A percentile compares a stretch with the other conserved stretches of the same genome.
Evolutionary conservation across 345 rosid genomes (phyloP).

Genomic region (Hirschfeldia incana): DNA sequence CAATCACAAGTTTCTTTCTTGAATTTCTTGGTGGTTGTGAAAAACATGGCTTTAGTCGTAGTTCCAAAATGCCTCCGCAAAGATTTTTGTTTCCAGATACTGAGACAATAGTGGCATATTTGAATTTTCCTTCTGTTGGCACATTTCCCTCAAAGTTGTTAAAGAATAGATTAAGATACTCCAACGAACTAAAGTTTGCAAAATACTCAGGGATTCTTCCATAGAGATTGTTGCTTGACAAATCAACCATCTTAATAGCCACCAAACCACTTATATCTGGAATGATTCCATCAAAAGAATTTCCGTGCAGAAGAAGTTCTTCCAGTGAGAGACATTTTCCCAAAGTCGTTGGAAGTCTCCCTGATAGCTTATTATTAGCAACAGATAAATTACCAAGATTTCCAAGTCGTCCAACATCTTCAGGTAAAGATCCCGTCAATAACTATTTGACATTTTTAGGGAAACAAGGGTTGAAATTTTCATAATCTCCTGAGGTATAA

Average conservation of each 20-base stretch:
- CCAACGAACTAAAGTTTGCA: background rate
- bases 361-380: background rate
- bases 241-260: background rate
- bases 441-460: background rate
- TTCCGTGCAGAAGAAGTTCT: background rate
- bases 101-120: background rate
- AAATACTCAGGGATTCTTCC: background rate
- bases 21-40: background rate
- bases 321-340: background rate
- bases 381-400: background rate
- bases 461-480: background rate
- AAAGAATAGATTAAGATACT: background rate
- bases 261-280: background rate
- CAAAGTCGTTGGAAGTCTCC: background rate
- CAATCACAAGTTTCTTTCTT: background rate
- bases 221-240: background rate
- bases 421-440: background rate
- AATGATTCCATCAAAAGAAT: background rate
- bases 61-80: background rate
- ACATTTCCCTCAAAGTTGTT: background rate
- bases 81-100: background rate
- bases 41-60: background rate
- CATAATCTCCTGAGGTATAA: background rate
- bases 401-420: background rate
- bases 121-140: background rate